A percentile compares a stretch with the other conserved stretches of the same genome.
These are phyloP conservation scores for Hirsutella rhossiliensis DNA, from an alignment of 2,329 filamentous ascomycete species.

Conservation along the genomic window DNA sequence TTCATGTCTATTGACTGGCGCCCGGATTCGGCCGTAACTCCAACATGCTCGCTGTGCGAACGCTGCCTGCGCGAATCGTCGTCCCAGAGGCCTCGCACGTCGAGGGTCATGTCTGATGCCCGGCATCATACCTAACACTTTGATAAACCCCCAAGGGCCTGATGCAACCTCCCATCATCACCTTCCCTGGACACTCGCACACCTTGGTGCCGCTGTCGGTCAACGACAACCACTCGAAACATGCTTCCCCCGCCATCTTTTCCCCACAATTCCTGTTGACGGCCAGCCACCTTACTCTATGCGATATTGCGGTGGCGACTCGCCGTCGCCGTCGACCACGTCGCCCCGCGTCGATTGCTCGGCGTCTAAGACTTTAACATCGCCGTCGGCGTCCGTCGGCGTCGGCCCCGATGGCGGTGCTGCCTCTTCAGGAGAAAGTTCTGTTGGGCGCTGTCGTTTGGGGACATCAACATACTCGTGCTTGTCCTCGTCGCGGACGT, in stretches of 20 bases:
- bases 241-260: no score
- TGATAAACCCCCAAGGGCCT: no score
- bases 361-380: conserved; percentile 8
- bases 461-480: conserved; percentile 38
- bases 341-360: not conserved
- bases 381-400: conserved; percentile 12
- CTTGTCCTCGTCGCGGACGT: conserved; percentile 58
- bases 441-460: conserved; percentile 18
- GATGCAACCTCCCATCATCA: no score
- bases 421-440: conserved; percentile 3
- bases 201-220: no score
- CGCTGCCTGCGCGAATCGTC: no score
- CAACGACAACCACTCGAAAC: not conserved
- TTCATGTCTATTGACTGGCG: no score
- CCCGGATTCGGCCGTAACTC: no score
- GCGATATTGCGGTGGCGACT: not conserved
- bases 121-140: no score
- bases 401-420: not conserved
- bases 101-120: not conserved
- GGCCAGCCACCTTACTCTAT: conserved; percentile 1
- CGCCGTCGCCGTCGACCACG: not conserved
- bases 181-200: no score
- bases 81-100: no score
- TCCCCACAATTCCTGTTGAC: not conserved
- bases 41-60: no score